phyloP scores from a whole-genome alignment of 345 rosid species.

The Murraya koenigii region DNA sequence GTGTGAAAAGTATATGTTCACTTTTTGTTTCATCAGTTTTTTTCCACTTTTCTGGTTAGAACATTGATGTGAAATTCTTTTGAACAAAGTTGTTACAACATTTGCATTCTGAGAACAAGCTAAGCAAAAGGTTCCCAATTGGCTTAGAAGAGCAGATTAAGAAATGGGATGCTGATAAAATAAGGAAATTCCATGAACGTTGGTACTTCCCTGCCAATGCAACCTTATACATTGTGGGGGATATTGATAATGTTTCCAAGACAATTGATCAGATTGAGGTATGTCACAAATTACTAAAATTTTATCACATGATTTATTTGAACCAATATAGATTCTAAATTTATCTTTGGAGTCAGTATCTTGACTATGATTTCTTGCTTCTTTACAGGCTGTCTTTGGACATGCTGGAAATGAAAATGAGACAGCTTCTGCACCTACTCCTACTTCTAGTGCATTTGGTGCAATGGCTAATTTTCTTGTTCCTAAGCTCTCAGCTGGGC shows the following conservation, averaged over 20 bases:
- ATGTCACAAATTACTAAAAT: constrained; percentile 28
- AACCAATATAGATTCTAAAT: constrained; percentile 2
- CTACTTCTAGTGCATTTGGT: constrained; percentile 79
- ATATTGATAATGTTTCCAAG: constrained; percentile 68
- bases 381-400: constrained; percentile 72
- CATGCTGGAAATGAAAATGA: constrained; percentile 61
- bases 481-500: constrained; percentile 87
- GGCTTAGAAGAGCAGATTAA: constrained; percentile 98
- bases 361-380: constrained; percentile 16
- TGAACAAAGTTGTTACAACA: constrained; percentile 77
- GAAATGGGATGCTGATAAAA: constrained; percentile 99
- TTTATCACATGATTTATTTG: not conserved
- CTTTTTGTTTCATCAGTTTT: constrained; percentile 19
- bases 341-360: constrained; percentile 5
- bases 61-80: constrained; percentile 12
- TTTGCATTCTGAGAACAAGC: constrained; percentile 98
- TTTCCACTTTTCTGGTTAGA: constrained; percentile 11
- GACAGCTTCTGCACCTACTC: constrained; percentile 45
- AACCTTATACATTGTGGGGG: constrained; percentile 95
- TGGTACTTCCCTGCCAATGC: constrained; percentile 99
- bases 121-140: constrained; percentile 95
- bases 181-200: constrained; percentile 95
- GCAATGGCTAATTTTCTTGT: constrained; percentile 99
- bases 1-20: constrained; percentile 33
- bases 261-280: constrained; percentile 77